Evolutionary conservation across 2,329 filamentous ascomycete species (phyloP), one percentile per base, ranked within the genome.

Genomic region (Geosmithia putterillii): DNA sequence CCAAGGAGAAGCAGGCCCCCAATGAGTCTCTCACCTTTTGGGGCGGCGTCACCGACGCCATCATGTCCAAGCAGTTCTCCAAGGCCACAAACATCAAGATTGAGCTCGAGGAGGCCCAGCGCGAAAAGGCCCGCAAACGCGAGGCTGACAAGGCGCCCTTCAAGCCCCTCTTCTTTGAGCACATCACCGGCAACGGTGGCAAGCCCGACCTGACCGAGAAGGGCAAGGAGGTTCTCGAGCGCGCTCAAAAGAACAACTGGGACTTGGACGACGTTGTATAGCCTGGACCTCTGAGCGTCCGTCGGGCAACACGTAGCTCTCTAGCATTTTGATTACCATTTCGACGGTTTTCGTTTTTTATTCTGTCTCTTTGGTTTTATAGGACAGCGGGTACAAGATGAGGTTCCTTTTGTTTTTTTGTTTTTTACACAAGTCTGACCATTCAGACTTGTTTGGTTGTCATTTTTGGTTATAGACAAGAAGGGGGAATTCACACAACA

Each of bases 21-120:
- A 92, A 98, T 60, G 92, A 98, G 64, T 94, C 86, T 2, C 76
- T 92, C 50, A 80, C 76, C 45, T 83, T 95, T 58, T 98, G 92
- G 92, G 74, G 79, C 28, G 77, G 76, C 20, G 90, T 98, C 38
- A 96, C 92, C 17, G 73, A 85, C 42, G 87, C 89, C 32, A 96
- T 98, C 55, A 62, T 76, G 19, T 67, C 79, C 47, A 94, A 89
- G 63, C 86, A 94, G 58, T 98, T 80, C 62, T 75, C 74, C 37
- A 79, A 83, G 50, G 92, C 92, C 7, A 98, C 92, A 19, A 78
- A 75, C 18, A 67, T 92, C 48, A 98, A 98, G 68, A 79, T 87
- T 47, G 87, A 94, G 54, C 76, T 98, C 10, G 92, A 98, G 62
- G 92, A 98, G 61, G 72, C 73, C 38, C 92, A 98, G 65, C 74